Conservation (phyloP, 345 rosid genomes). For the Acer negundo region DNA sequence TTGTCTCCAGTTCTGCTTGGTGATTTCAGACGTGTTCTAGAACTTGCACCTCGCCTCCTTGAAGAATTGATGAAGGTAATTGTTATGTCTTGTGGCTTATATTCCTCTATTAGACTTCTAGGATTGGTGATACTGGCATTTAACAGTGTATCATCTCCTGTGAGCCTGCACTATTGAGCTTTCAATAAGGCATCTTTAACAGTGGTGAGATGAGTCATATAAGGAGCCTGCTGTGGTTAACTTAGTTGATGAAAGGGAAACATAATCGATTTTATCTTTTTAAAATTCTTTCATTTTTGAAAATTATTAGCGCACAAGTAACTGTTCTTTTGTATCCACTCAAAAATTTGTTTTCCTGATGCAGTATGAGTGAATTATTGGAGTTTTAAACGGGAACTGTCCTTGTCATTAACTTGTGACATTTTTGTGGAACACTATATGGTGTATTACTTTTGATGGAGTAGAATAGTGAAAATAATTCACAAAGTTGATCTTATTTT, state of each 20-base stretch:
- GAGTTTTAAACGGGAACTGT: not conserved
- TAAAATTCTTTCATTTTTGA: not conserved
- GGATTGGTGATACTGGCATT: not conserved
- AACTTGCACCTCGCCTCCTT: slow-evolving; percentile 94
- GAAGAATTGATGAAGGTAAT: slow-evolving; percentile 93
- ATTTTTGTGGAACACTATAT: not conserved
- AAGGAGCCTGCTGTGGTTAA: not conserved
- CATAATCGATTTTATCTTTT: not conserved
- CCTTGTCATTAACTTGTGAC: not conserved
- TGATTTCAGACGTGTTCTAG: slow-evolving; percentile 87
- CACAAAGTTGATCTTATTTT: too few species aligned
- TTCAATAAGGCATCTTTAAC: not conserved
- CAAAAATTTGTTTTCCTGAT: not conserved
- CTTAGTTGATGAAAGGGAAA: slow-evolving; percentile 3
- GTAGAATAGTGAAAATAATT: not conserved
- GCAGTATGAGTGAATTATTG: not conserved
- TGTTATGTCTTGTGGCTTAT: slow-evolving; percentile 17
- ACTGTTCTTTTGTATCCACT: not conserved
- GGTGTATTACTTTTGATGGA: not conserved
- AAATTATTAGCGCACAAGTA: not conserved
- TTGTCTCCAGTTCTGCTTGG: slow-evolving; percentile 75
- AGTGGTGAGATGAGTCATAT: not conserved
- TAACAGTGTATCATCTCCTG: slow-evolving; percentile 7
- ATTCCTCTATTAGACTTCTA: not conserved
- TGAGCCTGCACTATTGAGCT: not conserved